Evolutionary conservation across 192 early-diverging fungal genomes (phyloP), one percentile per base, ranked within the genome.

Genomic region (Coemansia sp.): DNA sequence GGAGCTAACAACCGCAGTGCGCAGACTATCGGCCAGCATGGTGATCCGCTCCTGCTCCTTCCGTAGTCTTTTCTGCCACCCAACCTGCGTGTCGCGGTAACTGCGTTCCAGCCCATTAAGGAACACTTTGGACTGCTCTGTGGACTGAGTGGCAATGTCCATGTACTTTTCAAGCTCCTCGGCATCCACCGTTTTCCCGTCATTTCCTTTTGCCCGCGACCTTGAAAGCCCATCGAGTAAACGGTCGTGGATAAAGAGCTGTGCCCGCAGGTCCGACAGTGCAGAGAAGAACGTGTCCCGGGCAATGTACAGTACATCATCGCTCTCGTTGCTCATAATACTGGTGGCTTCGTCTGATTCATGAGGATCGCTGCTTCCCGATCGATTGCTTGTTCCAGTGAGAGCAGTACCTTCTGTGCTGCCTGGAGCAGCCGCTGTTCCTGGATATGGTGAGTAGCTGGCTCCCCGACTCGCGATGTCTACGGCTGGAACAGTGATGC

Each of bases 181-280:
- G 19, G 25, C 53, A 7, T 55, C 42, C 45, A 61, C n/a, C 16
- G 57, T 57, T 43, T 69, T 32, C 62, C 62, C 55, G 56, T 68
- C 41, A 65, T 61, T 40, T 67, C 68, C 55, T 50, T 62, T 40
- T 7, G 51, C 51, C 49, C 70, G 69, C 20, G 62, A 16, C 55
- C 70, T 79, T 20, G 58, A 39, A 46, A 90, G 71, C 8, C 79
- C 81, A 2, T 86, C 84, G 7, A 87, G 67, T 65, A 89, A 65
- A 13, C 86, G 85, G 12, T 84, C 78, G 40, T 89, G 88, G 56
- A 89, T 81, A 59, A 86, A 80, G 25, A 88, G 68, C 70, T 90
- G 89, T 12, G 87, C 77, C 44, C 84, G 79, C 14, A 88, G 56
- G 32, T 87, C 86, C 32, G 86, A 79, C 7, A 87, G 66, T 32